phyloP scores from a whole-genome alignment of 2,329 filamentous ascomycete species.

The Fusarium stilboides region DNA sequence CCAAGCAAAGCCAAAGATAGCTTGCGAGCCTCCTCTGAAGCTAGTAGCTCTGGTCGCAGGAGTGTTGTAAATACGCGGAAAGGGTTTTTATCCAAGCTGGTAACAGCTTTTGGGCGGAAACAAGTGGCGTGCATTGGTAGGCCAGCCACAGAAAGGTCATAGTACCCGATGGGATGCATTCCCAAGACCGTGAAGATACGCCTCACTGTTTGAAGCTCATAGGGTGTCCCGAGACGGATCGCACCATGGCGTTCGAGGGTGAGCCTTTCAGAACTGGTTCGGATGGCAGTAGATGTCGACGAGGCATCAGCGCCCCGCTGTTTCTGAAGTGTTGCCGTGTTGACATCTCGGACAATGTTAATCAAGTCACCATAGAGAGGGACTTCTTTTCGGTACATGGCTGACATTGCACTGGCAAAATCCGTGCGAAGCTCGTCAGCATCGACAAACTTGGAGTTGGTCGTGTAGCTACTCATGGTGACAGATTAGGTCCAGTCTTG shows the following conservation, averaged over 20 bases:
- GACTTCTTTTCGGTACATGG: not conserved
- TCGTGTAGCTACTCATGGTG: too few relatives aligned
- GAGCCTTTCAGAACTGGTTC: too few relatives aligned
- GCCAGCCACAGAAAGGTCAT: conserved; percentile 60
- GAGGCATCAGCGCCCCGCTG: too few relatives aligned
- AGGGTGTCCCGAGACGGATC: conserved; percentile 61
- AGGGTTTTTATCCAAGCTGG: conserved; percentile 51
- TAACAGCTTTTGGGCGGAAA: conserved; percentile 59
- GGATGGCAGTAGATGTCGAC: too few relatives aligned
- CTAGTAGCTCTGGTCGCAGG: conserved; percentile 59
- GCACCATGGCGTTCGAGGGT: conserved; percentile 59
- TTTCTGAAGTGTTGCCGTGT: too few relatives aligned
- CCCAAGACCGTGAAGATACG: conserved; percentile 64
- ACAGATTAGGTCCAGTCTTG: too few relatives aligned
- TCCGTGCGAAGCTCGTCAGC: too few relatives aligned
- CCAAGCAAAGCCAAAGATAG: conserved; percentile 53
- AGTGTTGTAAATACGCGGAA: conserved; percentile 59
- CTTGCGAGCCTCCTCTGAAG: conserved; percentile 22
- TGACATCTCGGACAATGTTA: not conserved
- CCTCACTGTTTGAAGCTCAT: conserved; percentile 60
- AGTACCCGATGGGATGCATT: conserved; percentile 66
- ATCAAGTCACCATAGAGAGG: not conserved
- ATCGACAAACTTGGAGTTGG: too few relatives aligned
- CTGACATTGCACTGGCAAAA: too few relatives aligned
- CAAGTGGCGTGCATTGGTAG: too few relatives aligned